phyloP scores from a whole-genome alignment of 441 rosid species.

The Jatropha podagrica region DNA sequence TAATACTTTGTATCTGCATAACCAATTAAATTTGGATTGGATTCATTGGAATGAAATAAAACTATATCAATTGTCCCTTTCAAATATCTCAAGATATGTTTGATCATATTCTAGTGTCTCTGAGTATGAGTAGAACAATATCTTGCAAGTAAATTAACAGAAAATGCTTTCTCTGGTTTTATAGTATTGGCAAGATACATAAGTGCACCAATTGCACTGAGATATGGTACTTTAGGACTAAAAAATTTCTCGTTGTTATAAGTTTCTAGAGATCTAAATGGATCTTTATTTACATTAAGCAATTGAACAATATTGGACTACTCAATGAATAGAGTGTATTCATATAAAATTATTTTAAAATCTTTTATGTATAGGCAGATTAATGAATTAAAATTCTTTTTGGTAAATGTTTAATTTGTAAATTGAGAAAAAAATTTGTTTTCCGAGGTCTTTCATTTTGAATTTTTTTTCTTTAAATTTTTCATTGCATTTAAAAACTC shows the following conservation, averaged over 20 bases:
- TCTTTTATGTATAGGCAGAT: too few species aligned
- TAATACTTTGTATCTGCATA: neutral
- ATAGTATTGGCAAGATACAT: neutral
- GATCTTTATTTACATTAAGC: neutral
- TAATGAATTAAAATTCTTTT: too few species aligned
- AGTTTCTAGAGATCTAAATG: neutral
- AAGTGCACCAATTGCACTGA: slow-evolving; percentile 1
- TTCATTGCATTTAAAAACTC: neutral
- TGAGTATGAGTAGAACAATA: neutral
- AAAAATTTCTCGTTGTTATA: neutral
- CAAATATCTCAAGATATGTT: neutral
- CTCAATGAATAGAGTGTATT: neutral
- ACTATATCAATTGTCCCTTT: neutral
- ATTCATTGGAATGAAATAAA: neutral
- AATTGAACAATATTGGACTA: neutral
- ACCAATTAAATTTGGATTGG: neutral
- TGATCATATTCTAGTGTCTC: neutral
- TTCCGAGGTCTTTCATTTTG: neutral
- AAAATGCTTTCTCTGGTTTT: too few species aligned
- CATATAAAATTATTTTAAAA: too few species aligned
- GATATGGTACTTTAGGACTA: too few species aligned
- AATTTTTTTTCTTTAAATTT: slow-evolving; percentile 1
- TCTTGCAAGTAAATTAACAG: too few species aligned
- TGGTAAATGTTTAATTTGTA: too few species aligned
- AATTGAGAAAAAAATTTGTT: too few species aligned